These are phyloP conservation scores for Colletotrichum tanaceti DNA, from an alignment of 2,329 filamentous ascomycete genomes.

Conservation along the genomic window DNA sequence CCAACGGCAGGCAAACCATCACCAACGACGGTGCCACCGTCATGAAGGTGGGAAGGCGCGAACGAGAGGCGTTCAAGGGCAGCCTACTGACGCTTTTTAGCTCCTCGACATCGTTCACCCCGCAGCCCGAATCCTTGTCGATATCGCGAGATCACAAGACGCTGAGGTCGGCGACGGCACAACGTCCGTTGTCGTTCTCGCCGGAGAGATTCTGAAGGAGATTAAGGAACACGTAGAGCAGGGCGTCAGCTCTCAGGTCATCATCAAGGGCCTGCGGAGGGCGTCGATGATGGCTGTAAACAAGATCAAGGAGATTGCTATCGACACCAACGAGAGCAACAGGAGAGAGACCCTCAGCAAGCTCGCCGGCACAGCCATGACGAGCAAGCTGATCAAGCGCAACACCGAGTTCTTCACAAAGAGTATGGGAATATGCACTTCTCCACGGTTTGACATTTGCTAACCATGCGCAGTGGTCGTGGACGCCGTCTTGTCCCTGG, in stretches of 20 bases:
- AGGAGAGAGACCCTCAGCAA: slow-evolving; percentile 89
- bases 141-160: slow-evolving; percentile 98
- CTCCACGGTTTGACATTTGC: not conserved
- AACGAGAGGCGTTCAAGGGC: not conserved
- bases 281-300: slow-evolving; percentile 93
- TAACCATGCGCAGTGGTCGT: slow-evolving; percentile 80
- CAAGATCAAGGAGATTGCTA: slow-evolving; percentile 97
- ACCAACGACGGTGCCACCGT: slow-evolving; percentile 99
- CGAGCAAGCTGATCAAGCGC: slow-evolving; percentile 98
- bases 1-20: slow-evolving; percentile 95
- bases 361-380: slow-evolving; percentile 96
- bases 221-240: slow-evolving; percentile 96
- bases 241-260: slow-evolving; percentile 95
- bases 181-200: slow-evolving; percentile 95
- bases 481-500: slow-evolving; percentile 92
- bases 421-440: slow-evolving; percentile 67
- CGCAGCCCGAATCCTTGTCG: slow-evolving; percentile 94
- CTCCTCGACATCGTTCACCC: slow-evolving; percentile 98
- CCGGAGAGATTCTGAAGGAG: slow-evolving; percentile 98
- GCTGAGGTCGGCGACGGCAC: slow-evolving; percentile 98
- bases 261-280: slow-evolving; percentile 94
- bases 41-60: slow-evolving; percentile 80
- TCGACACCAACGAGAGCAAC: slow-evolving; percentile 84
- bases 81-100: slow-evolving; percentile 55
- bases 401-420: slow-evolving; percentile 98